Percentiles rank a stretch among this genome's conserved stretches.
These are phyloP conservation scores for Parasitella parasitica DNA, from an alignment of 371 early-diverging fungal genomes.

Conservation along the genomic window DNA sequence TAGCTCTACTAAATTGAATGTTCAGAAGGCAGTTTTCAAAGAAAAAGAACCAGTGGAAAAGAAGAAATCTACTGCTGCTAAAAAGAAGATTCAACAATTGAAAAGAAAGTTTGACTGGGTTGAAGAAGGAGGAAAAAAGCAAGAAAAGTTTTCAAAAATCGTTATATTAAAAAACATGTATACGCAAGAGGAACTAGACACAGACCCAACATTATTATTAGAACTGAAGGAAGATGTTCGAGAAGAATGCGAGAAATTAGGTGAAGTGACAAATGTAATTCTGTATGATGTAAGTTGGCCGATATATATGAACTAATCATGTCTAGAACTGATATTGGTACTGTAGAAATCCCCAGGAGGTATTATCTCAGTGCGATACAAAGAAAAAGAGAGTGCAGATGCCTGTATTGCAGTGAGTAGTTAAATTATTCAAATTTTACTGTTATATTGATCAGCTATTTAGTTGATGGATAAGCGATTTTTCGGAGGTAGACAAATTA, in stretches of 20 bases:
- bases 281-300: conserved; percentile 74
- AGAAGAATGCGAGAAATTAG: conserved; percentile 89
- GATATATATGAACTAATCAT: background rate
- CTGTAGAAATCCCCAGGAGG: conserved; percentile 81
- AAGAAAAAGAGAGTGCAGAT: conserved; percentile 74
- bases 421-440: background rate
- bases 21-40: conserved; percentile 74
- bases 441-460: background rate
- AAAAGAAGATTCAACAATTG: conserved; percentile 74
- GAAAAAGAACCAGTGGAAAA: conserved; percentile 44
- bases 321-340: background rate
- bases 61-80: conserved; percentile 42
- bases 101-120: conserved; percentile 92
- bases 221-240: conserved; percentile 94
- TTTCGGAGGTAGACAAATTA: conserved; percentile 83
- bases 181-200: conserved; percentile 83
- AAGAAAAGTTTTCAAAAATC: conserved; percentile 76
- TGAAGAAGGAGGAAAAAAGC: conserved; percentile 69
- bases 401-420: conserved; percentile 74
- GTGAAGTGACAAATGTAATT: conserved; percentile 89
- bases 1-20: conserved; percentile 59
- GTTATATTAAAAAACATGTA: conserved; percentile 95
- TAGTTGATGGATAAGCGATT: conserved; percentile 89
- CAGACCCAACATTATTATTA: conserved; percentile 82
- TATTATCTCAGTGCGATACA: conserved; percentile 85